These are phyloP conservation scores for Exophiala sp. DNA, from an alignment of 2,329 filamentous ascomycete species.

Conservation along the genomic window DNA sequence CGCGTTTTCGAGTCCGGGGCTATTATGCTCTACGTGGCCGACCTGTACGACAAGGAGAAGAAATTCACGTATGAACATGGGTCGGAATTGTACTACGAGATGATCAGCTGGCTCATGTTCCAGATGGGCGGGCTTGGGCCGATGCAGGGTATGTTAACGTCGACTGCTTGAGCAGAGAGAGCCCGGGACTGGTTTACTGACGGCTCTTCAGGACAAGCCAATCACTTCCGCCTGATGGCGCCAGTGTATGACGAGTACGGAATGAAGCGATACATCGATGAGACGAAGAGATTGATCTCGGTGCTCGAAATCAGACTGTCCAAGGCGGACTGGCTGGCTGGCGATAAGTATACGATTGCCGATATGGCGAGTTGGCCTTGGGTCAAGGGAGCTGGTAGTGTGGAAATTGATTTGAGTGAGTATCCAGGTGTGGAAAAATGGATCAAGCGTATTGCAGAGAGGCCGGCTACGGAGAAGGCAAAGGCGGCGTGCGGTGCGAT, in stretches of 20 bases:
- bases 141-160: slow-evolving; percentile 33
- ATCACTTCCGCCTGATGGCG: slow-evolving; percentile 47
- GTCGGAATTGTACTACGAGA: slow-evolving; percentile 42
- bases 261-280: slow-evolving; percentile 47
- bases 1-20: slow-evolving; percentile 46
- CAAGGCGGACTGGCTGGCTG: slow-evolving; percentile 44
- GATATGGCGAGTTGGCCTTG: slow-evolving; percentile 47
- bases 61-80: slow-evolving; percentile 44
- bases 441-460: slow-evolving; percentile 30
- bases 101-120: slow-evolving; percentile 46
- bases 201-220: slow-evolving; percentile 40
- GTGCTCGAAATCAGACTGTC: slow-evolving; percentile 44
- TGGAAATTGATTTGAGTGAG: slow-evolving; percentile 34
- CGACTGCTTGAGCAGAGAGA: not conserved
- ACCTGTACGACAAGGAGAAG: slow-evolving; percentile 43
- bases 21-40: slow-evolving; percentile 45
- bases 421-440: slow-evolving; percentile 35
- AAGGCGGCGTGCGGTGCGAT: slow-evolving; percentile 3
- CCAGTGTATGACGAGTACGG: slow-evolving; percentile 43
- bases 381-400: slow-evolving; percentile 32
- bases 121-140: slow-evolving; percentile 42
- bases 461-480: slow-evolving; percentile 31
- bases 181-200: not conserved
- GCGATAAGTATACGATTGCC: slow-evolving; percentile 47
- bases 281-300: slow-evolving; percentile 47